phyloP scores from a whole-genome alignment of 2,329 filamentous ascomycete genomes.

The Calonectria henricotiae region DNA sequence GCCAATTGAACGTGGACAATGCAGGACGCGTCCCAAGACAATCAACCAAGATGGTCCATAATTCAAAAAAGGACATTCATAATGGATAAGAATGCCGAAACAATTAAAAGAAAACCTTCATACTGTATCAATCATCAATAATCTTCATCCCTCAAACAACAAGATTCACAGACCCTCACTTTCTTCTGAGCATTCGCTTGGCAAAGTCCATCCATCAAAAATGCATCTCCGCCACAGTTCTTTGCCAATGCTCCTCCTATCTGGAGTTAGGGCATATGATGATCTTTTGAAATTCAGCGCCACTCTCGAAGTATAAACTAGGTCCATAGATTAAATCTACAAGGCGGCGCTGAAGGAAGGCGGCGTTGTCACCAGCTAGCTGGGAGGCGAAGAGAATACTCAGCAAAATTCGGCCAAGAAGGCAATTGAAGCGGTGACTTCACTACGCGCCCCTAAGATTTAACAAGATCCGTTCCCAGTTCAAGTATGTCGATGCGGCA shows the following conservation, averaged over 20 bases:
- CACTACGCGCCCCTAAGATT: slow-evolving; percentile 2
- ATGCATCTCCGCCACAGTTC: neutral
- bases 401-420: slow-evolving; percentile 5
- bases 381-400: slow-evolving; percentile 1
- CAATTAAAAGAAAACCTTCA: neutral
- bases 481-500: slow-evolving; percentile 1
- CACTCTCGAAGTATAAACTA: neutral
- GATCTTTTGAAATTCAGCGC: neutral
- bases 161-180: neutral
- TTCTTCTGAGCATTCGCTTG: neutral
- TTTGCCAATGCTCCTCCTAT: neutral
- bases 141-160: neutral
- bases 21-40: neutral
- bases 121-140: too few relatives aligned
- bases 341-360: slow-evolving; percentile 12
- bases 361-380: neutral
- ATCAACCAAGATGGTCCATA: neutral
- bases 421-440: neutral
- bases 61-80: neutral
- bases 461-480: neutral
- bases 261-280: neutral
- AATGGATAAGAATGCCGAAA: neutral
- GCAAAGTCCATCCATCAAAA: neutral
- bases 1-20: neutral
- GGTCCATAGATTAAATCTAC: slow-evolving; percentile 8